phyloP scores from a whole-genome alignment of 257 asterid species.

The Solanum neorickii region DNA sequence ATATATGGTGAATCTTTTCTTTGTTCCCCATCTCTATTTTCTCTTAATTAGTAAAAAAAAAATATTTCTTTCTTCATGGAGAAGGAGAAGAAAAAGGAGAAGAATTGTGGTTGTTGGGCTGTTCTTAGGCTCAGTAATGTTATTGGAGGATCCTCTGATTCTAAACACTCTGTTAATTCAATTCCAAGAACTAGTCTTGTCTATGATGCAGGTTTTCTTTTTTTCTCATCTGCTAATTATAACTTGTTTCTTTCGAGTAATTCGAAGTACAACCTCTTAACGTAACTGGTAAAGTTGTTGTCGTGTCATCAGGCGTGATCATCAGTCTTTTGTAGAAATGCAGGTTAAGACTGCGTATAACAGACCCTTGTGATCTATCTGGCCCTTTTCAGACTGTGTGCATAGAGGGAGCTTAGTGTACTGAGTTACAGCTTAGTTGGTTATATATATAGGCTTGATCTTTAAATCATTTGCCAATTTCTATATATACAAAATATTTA shows the following conservation, averaged over 20 bases:
- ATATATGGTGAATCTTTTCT: slow-evolving; percentile 24
- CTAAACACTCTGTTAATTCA: slow-evolving; percentile 35
- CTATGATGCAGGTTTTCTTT: slow-evolving; percentile 68
- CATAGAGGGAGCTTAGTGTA: not conserved
- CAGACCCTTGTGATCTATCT: not conserved
- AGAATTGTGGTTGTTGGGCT: slow-evolving; percentile 82
- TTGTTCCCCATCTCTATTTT: slow-evolving; percentile 10
- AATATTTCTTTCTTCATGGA: slow-evolving; percentile 26
- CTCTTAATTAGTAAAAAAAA: not conserved
- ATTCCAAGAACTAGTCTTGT: slow-evolving; percentile 80
- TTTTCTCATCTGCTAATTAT: not conserved
- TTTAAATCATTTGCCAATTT: not conserved
- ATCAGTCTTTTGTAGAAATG: not conserved
- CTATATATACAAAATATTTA: not conserved
- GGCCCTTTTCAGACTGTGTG: too few relatives aligned
- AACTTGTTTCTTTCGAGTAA: not conserved
- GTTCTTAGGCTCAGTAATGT: slow-evolving; percentile 40
- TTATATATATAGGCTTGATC: not conserved
- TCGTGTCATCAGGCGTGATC: not conserved
- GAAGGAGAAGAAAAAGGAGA: slow-evolving; percentile 18
- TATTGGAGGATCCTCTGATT: slow-evolving; percentile 32
- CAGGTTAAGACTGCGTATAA: not conserved
- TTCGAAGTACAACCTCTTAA: not conserved
- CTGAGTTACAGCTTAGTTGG: not conserved
- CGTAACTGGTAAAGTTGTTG: not conserved